These are phyloP conservation scores for Cyanophora paradoxa DNA, from an alignment of 78 protist genomes.

Conservation along the genomic window DNA sequence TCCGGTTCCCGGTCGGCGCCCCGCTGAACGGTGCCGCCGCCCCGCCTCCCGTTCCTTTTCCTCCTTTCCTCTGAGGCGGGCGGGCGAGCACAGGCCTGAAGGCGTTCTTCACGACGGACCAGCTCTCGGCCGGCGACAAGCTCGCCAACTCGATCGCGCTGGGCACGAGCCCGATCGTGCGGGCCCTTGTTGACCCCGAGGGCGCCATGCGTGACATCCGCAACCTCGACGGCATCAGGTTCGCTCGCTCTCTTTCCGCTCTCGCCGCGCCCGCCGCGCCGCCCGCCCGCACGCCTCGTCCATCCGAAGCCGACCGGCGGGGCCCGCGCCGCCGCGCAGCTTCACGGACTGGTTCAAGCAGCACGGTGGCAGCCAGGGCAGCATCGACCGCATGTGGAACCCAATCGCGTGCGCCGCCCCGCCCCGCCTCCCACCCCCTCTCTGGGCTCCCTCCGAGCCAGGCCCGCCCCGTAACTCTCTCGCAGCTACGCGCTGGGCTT, in stretches of 20 bases:
- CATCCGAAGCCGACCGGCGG: too few species aligned
- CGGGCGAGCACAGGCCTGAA: slow-evolving; percentile 18
- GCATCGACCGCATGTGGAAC: slow-evolving; percentile 32
- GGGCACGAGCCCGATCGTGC: slow-evolving; percentile 23
- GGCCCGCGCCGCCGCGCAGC: too few species aligned
- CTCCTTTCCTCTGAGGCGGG: too few species aligned
- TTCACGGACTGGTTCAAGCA: not conserved
- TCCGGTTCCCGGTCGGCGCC: slow-evolving; percentile 27
- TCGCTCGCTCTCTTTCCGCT: slow-evolving; percentile 33
- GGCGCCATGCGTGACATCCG: slow-evolving; percentile 33
- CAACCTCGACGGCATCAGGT: slow-evolving; percentile 25
- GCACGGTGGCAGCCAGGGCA: slow-evolving; percentile 17
- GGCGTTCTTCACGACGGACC: slow-evolving; percentile 18
- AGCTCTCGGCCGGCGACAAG: slow-evolving; percentile 23
- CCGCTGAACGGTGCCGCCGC: too few species aligned
- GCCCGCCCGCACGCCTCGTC: too few species aligned
- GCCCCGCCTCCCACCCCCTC: too few species aligned
- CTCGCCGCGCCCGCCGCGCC: not conserved
- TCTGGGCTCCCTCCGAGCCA: too few species aligned
- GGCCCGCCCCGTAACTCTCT: too few species aligned
- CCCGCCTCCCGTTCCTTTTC: too few species aligned
- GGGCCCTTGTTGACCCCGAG: slow-evolving; percentile 30
- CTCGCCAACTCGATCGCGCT: slow-evolving; percentile 16
- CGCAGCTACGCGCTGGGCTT: slow-evolving; percentile 39
- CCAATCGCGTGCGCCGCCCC: too few species aligned